Evolutionary conservation across 1,284 basidiomycete genomes (phyloP).

Genomic region (Pseudozyma tsukubaensis): DNA sequence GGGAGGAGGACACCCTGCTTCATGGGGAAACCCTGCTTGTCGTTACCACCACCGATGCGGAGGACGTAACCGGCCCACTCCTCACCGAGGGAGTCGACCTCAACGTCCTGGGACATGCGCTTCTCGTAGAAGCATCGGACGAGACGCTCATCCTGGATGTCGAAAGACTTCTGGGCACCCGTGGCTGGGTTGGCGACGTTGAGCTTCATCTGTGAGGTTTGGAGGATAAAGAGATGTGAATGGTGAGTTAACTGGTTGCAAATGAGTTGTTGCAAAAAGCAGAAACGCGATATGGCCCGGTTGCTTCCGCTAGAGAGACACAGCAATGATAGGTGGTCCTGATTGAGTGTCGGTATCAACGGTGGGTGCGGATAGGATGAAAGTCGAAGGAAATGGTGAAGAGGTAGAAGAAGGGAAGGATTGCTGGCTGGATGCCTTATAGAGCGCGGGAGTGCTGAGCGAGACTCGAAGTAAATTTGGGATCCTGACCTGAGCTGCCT

Average conservation of each 20-base stretch:
- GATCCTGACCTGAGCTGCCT: too few relatives aligned
- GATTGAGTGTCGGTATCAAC: neutral
- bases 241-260: constrained; percentile 20
- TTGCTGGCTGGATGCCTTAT: too few relatives aligned
- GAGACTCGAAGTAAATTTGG: too few relatives aligned
- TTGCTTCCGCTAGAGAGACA: constrained; percentile 16
- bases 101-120: constrained; percentile 94
- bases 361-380: neutral
- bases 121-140: constrained; percentile 95
- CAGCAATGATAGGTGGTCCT: constrained; percentile 4
- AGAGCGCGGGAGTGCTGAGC: too few relatives aligned
- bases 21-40: constrained; percentile 89
- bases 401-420: neutral
- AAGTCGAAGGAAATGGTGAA: neutral
- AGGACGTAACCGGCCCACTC: constrained; percentile 98
- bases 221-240: neutral
- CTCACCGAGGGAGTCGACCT: constrained; percentile 89
- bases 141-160: constrained; percentile 91
- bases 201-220: constrained; percentile 80
- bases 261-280: neutral
- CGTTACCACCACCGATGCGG: constrained; percentile 96
- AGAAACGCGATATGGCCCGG: neutral
- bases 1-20: constrained; percentile 98
- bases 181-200: constrained; percentile 95
- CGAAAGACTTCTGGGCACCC: constrained; percentile 92